Evolutionary conservation across 305 asterid genomes (phyloP).

Genomic region (Fraxinus floribunda): DNA sequence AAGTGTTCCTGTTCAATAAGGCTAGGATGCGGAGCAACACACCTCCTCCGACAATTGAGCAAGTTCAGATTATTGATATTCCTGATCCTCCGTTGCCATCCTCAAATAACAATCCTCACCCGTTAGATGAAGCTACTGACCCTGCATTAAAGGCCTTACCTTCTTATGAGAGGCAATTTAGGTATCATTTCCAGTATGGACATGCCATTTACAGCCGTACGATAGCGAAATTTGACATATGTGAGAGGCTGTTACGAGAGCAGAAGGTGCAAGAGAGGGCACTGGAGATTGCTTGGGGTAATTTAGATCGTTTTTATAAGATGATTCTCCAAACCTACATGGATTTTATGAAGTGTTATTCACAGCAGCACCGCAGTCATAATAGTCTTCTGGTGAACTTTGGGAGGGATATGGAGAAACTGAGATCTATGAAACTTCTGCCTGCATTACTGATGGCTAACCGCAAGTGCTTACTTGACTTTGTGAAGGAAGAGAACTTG

Average conservation of each 20-base stretch:
- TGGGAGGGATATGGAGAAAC: conserved; percentile 70
- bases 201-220: conserved; percentile 71
- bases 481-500: conserved; percentile 84
- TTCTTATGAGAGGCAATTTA: conserved; percentile 84
- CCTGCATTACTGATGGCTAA: conserved; percentile 60
- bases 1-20: conserved; percentile 75
- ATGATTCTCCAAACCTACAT: conserved; percentile 70
- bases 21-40: conserved; percentile 78
- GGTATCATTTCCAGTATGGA: conserved; percentile 84
- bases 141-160: conserved; percentile 90
- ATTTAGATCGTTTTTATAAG: conserved; percentile 74
- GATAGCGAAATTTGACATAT: conserved; percentile 45
- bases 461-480: conserved; percentile 75
- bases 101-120: conserved; percentile 56
- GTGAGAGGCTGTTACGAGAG: conserved; percentile 72
- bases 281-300: conserved; percentile 79
- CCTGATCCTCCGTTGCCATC: conserved; percentile 63
- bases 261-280: conserved; percentile 93
- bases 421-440: conserved; percentile 64
- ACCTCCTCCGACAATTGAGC: conserved; percentile 58
- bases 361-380: conserved; percentile 78
- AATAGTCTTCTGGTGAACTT: conserved; percentile 62
- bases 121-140: conserved; percentile 81
- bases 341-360: conserved; percentile 66
- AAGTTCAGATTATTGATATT: conserved; percentile 48